Evolutionary conservation across 169 alveolate genomes (phyloP).

Genomic region (Plasmodium fragile): DNA sequence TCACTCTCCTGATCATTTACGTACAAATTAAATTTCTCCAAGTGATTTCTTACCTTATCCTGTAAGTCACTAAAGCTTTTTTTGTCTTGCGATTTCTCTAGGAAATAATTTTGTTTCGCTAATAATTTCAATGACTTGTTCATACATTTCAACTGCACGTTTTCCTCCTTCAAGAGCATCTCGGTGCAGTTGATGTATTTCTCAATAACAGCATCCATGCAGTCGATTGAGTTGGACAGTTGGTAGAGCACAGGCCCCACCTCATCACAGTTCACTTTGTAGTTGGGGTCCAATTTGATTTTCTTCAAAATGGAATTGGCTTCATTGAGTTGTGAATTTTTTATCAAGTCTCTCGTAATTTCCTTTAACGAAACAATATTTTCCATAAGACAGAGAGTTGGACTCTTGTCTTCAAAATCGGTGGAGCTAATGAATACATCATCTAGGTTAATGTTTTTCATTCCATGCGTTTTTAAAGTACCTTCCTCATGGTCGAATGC

Average conservation of each 20-base stretch:
- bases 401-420: constrained; percentile 83
- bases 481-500: background rate
- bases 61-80: constrained; percentile 53
- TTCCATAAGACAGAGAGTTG: constrained; percentile 83
- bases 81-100: constrained; percentile 81
- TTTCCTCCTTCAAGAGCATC: constrained; percentile 78
- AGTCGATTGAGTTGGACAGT: constrained; percentile 26
- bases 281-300: constrained; percentile 67
- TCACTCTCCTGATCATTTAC: constrained; percentile 35
- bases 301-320: constrained; percentile 77
- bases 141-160: constrained; percentile 74
- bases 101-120: constrained; percentile 81
- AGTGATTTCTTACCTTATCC: constrained; percentile 24
- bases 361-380: constrained; percentile 81
- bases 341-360: constrained; percentile 78
- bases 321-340: constrained; percentile 72
- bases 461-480: background rate
- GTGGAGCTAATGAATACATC: constrained; percentile 81
- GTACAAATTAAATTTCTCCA: constrained; percentile 10
- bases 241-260: constrained; percentile 7
- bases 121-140: constrained; percentile 78
- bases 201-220: constrained; percentile 39
- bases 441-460: constrained; percentile 73
- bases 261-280: background rate
- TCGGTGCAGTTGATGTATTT: constrained; percentile 75